phyloP scores from a whole-genome alignment of 2,329 filamentous ascomycete species.

The Pseudogymnoascus sp. region DNA sequence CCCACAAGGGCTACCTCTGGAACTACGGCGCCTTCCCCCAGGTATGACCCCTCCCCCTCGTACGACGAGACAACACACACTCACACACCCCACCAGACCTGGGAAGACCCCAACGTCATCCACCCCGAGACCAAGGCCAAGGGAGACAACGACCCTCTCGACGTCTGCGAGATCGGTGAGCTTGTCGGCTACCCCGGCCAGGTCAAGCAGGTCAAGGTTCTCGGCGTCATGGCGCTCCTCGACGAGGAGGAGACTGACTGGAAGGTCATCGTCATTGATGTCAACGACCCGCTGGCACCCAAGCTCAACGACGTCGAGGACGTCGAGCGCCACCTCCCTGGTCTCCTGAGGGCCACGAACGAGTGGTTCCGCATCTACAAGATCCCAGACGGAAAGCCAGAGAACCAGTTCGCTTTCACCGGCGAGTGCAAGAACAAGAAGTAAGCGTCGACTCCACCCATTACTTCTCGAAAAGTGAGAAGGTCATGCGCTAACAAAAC shows the following conservation, averaged over 20 bases:
- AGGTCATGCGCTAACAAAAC: slow-evolving; percentile 12
- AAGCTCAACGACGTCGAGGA: slow-evolving; percentile 99
- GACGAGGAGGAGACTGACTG: slow-evolving; percentile 99
- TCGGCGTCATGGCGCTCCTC: slow-evolving; percentile 97
- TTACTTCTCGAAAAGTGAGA: neutral
- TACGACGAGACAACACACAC: neutral
- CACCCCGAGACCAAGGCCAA: slow-evolving; percentile 99
- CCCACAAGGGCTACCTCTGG: slow-evolving; percentile 99
- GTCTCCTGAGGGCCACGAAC: slow-evolving; percentile 93
- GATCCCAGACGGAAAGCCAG: slow-evolving; percentile 99
- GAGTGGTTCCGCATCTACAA: slow-evolving; percentile 99
- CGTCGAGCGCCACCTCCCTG: slow-evolving; percentile 95
- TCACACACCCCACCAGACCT: slow-evolving; percentile 58
- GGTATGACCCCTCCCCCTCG: slow-evolving; percentile 43
- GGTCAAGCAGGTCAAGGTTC: slow-evolving; percentile 99
- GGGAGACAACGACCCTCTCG: slow-evolving; percentile 97
- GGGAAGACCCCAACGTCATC: slow-evolving; percentile 93
- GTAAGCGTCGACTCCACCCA: slow-evolving; percentile 34
- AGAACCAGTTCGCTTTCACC: slow-evolving; percentile 99
- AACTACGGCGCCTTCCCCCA: slow-evolving; percentile 99
- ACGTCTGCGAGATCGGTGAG: slow-evolving; percentile 99
- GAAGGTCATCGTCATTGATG: slow-evolving; percentile 99
- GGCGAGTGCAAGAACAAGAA: slow-evolving; percentile 99
- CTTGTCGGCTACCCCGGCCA: slow-evolving; percentile 92
- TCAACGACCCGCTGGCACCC: slow-evolving; percentile 91